Percentiles rank a stretch among this genome's conserved stretches.
Evolutionary conservation across 73 alveolate genomes (phyloP).

Genomic region (Breviolum minutum): DNA sequence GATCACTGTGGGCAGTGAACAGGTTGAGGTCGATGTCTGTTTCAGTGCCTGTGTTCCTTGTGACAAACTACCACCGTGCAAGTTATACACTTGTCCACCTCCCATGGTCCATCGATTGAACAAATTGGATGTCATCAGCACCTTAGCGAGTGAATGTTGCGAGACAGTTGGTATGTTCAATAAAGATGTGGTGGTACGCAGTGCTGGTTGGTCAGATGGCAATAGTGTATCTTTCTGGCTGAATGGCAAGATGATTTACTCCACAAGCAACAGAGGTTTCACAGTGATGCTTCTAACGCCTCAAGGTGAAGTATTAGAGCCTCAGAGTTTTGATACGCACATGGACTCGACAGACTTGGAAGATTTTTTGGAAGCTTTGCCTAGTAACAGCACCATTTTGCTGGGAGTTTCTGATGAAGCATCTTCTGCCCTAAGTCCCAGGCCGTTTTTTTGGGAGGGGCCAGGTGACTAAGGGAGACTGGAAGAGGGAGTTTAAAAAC

Average conservation of each 20-base stretch:
- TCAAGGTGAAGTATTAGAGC: background rate
- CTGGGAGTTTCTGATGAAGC: conserved; percentile 38
- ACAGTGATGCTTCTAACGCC: background rate
- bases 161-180: background rate
- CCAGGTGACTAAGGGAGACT: too few species aligned
- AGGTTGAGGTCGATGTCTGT: background rate
- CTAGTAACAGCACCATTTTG: background rate
- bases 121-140: background rate
- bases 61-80: conserved; percentile 33
- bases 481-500: too few species aligned
- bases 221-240: conserved; percentile 33
- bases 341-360: background rate
- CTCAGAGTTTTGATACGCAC: conserved; percentile 26
- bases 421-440: background rate
- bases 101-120: conserved; percentile 20
- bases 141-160: conserved; percentile 13
- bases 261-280: conserved; percentile 12
- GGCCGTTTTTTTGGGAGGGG: too few species aligned
- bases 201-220: conserved; percentile 51
- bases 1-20: background rate
- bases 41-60: conserved; percentile 50
- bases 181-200: conserved; percentile 21
- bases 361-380: background rate
- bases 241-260: background rate
- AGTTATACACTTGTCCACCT: conserved; percentile 12